Evolutionary conservation across 805 yeast species (phyloP).

Genomic region (Metschnikowia similis): DNA sequence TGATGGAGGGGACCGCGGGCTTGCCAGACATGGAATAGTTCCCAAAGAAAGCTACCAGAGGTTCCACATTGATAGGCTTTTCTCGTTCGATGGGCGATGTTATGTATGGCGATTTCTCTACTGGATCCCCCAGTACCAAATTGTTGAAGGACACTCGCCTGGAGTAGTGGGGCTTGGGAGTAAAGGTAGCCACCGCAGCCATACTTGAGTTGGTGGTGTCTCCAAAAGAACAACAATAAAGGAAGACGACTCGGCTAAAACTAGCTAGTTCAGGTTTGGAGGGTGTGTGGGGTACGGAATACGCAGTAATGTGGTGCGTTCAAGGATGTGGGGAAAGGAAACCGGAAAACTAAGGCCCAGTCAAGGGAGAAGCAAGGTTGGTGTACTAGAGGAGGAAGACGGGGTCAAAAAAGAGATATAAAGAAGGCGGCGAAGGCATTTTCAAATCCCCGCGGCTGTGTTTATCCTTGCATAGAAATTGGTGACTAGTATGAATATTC

Average conservation of each 20-base stretch:
- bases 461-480: not conserved
- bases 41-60: conserved; percentile 16
- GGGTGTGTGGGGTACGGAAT: not conserved
- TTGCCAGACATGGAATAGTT: conserved; percentile 12
- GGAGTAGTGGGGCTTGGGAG: conserved; percentile 14
- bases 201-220: not conserved
- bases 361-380: not conserved
- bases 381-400: not conserved
- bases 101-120: conserved; percentile 4
- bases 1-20: conserved; percentile 7
- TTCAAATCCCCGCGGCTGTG: not conserved
- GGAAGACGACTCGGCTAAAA: not conserved
- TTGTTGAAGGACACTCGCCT: conserved; percentile 45
- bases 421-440: not conserved
- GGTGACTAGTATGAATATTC: conserved; percentile 3
- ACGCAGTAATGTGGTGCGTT: not conserved
- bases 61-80: conserved; percentile 15
- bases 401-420: not conserved
- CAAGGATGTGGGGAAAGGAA: conserved; percentile 1
- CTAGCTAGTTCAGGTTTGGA: not conserved
- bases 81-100: conserved; percentile 22
- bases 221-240: not conserved
- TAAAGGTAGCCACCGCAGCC: conserved; percentile 5
- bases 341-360: not conserved
- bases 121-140: conserved; percentile 23